phyloP scores from a whole-genome alignment of 108 stramenopile genomes.

The Bacterosira constricta region DNA sequence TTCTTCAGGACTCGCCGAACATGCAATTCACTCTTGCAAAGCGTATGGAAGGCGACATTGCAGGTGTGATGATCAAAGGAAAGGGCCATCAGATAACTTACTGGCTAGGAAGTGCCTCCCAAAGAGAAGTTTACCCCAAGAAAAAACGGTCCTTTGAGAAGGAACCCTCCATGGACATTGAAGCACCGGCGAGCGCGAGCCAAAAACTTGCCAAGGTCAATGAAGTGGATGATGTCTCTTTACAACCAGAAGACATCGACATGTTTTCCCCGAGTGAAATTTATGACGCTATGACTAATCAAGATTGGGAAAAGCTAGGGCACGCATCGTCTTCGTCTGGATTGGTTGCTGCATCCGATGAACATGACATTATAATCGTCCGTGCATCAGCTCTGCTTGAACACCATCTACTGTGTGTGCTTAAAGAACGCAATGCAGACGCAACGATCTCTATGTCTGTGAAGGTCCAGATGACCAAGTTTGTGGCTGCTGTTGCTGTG shows the following conservation, averaged over 20 bases:
- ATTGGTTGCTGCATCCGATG: background rate
- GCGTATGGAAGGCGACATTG: slow-evolving; percentile 27
- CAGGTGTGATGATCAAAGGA: slow-evolving; percentile 41
- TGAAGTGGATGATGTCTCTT: too few species aligned
- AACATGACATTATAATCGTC: background rate
- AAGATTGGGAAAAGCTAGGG: background rate
- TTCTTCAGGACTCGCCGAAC: slow-evolving; percentile 41
- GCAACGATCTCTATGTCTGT: background rate
- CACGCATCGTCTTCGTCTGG: background rate
- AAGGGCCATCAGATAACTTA: slow-evolving; percentile 43
- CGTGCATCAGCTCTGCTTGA: background rate
- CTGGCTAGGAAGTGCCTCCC: too few species aligned
- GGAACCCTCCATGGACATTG: too few species aligned
- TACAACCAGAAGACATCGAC: too few species aligned
- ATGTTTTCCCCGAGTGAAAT: background rate
- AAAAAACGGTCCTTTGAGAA: too few species aligned
- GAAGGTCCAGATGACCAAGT: slow-evolving; percentile 24
- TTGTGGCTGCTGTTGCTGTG: slow-evolving; percentile 21
- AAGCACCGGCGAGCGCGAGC: too few species aligned
- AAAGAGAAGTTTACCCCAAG: too few species aligned
- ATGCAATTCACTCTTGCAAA: slow-evolving; percentile 18
- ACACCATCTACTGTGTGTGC: background rate
- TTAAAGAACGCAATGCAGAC: background rate
- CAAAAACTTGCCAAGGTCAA: too few species aligned
- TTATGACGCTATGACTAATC: background rate